Percentiles rank a stretch among this genome's conserved stretches.
Conservation (phyloP, 2,329 filamentous ascomycete species). For the Xylogone sp. region DNA sequence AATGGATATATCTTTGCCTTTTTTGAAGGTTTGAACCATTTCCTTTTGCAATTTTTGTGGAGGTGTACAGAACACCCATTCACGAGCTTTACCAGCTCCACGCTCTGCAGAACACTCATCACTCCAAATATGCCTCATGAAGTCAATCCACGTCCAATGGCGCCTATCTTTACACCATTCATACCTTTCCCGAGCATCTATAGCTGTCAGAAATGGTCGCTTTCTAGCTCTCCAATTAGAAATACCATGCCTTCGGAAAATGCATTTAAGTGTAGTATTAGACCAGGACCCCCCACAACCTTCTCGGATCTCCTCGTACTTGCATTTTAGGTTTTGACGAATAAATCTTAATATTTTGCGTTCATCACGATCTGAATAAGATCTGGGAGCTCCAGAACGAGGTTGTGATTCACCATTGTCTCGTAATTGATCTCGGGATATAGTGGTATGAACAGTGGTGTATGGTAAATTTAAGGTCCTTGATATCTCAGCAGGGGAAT, state of each 20-base stretch:
- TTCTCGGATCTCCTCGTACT: neutral
- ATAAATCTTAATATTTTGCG: neutral
- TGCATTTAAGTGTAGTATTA: neutral
- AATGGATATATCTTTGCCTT: constrained; percentile 4
- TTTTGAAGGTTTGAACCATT: neutral
- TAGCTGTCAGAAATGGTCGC: neutral
- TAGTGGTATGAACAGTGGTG: neutral
- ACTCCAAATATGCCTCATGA: neutral
- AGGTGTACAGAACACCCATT: neutral
- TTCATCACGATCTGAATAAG: neutral
- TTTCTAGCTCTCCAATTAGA: neutral
- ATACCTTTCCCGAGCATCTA: neutral
- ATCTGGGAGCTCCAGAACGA: neutral
- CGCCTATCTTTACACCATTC: neutral
- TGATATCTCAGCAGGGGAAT: neutral
- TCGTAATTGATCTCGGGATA: neutral
- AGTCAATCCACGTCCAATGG: neutral
- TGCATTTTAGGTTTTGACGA: neutral
- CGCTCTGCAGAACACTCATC: neutral
- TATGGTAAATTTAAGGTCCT: neutral
- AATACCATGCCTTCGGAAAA: neutral
- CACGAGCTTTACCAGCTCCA: neutral
- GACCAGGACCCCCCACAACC: neutral
- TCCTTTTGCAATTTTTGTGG: neutral
- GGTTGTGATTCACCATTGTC: neutral